phyloP scores from a whole-genome alignment of 768 basidiomycete species.

The Auricularia cornea region DNA sequence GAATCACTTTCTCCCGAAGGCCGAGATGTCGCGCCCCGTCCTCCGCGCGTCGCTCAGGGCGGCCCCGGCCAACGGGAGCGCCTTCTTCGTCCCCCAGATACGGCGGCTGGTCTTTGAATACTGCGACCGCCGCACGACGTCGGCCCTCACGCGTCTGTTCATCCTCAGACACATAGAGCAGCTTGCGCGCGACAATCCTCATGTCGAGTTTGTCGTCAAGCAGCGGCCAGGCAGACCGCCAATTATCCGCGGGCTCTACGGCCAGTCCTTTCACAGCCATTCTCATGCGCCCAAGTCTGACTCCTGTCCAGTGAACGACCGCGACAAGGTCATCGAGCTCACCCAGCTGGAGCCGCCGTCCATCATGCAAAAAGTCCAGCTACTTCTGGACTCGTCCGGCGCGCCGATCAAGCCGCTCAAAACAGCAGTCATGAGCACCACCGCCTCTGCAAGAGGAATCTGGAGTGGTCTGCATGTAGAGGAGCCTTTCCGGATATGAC shows the following conservation, averaged over 20 bases:
- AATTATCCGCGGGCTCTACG: conserved; percentile 75
- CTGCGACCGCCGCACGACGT: conserved; percentile 77
- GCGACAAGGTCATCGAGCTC: conserved; percentile 82
- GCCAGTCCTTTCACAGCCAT: conserved; percentile 33
- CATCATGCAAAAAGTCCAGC: conserved; percentile 69
- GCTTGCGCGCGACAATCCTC: conserved; percentile 65
- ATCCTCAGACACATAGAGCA: conserved; percentile 52
- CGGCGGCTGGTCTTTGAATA: conserved; percentile 85
- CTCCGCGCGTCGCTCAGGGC: conserved; percentile 45
- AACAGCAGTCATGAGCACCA: conserved; percentile 64
- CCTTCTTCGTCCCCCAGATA: conserved; percentile 65
- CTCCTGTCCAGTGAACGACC: conserved; percentile 58
- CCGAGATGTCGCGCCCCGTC: conserved; percentile 24
- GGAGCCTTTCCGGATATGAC: conserved; percentile 46
- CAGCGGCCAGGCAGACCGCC: conserved; percentile 70
- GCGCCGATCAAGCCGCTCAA: conserved; percentile 78
- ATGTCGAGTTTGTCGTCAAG: conserved; percentile 77
- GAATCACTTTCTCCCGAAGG: too few relatives aligned
- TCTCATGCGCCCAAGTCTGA: conserved; percentile 10
- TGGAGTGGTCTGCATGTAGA: conserved; percentile 85
- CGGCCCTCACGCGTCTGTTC: conserved; percentile 60
- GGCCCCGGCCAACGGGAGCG: conserved; percentile 64
- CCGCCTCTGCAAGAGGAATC: conserved; percentile 77
- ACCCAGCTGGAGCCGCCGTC: conserved; percentile 65
- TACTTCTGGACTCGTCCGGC: conserved; percentile 82